phyloP scores from a whole-genome alignment of 2,329 filamentous ascomycete species.

The Colletotrichum musicola region DNA sequence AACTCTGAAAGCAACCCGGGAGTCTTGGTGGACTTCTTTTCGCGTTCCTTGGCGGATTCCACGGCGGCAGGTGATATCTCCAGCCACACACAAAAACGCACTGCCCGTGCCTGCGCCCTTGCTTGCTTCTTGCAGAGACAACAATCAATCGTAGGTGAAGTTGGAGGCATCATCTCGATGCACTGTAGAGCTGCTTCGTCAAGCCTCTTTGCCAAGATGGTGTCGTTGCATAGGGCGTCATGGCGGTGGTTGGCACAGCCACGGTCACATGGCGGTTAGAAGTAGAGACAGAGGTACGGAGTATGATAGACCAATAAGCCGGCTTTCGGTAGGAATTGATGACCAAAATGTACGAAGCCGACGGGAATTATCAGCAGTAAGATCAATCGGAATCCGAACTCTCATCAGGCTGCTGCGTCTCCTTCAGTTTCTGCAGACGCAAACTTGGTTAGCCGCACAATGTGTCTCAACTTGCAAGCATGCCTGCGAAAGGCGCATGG shows the following conservation, averaged over 20 bases:
- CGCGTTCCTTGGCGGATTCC: neutral
- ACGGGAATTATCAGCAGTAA: neutral
- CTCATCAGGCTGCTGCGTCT: conserved; percentile 64
- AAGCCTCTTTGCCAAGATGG: neutral
- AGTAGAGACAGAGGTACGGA: neutral
- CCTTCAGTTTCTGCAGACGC: conserved; percentile 59
- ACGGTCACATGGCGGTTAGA: conserved; percentile 7
- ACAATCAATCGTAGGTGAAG: neutral
- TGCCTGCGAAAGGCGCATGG: neutral
- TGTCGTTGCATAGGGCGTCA: neutral
- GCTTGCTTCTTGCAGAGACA: neutral
- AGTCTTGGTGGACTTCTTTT: too few species aligned
- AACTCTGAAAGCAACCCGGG: conserved; percentile 67
- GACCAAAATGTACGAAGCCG: neutral
- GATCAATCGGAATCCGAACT: conserved; percentile 64
- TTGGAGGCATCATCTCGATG: neutral
- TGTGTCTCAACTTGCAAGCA: neutral
- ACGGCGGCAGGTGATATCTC: neutral
- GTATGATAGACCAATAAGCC: neutral
- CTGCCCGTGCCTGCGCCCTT: neutral
- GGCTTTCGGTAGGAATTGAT: neutral
- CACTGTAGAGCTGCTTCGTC: neutral
- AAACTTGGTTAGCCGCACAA: conserved; percentile 7
- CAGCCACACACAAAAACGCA: neutral
- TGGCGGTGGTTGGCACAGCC: conserved; percentile 13